A percentile compares a stretch with the other conserved stretches of the same genome.
Evolutionary conservation across 73 alveolate species (phyloP).

Genomic region (Effrenium voratum): DNA sequence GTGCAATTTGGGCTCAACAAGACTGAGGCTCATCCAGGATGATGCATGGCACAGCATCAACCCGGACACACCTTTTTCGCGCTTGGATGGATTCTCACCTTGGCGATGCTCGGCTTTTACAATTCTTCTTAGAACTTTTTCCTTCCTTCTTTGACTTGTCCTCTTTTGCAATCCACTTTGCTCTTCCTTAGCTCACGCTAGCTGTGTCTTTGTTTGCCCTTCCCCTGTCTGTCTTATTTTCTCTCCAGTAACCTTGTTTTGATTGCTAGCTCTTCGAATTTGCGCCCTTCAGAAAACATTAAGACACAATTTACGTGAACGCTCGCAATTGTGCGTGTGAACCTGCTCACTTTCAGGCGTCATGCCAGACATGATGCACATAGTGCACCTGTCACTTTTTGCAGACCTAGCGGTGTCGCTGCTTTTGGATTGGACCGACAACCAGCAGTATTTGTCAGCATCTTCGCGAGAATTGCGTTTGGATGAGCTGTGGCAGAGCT

Average conservation of each 20-base stretch:
- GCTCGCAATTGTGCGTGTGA: too few relatives aligned
- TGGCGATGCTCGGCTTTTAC: constrained; percentile 12
- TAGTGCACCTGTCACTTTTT: background rate
- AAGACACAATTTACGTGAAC: too few relatives aligned
- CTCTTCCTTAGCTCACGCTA: background rate
- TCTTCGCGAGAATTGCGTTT: background rate
- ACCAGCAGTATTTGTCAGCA: background rate
- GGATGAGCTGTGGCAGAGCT: background rate
- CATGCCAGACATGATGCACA: constrained; percentile 3
- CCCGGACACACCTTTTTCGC: too few relatives aligned
- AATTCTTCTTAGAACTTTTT: too few relatives aligned
- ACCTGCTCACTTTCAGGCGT: too few relatives aligned
- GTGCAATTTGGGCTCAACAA: background rate
- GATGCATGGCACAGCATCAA: background rate
- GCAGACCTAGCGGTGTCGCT: background rate
- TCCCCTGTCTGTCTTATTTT: background rate
- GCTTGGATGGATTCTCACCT: background rate
- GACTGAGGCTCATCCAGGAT: background rate
- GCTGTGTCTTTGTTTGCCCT: background rate
- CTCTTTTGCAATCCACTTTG: too few relatives aligned
- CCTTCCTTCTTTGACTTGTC: too few relatives aligned
- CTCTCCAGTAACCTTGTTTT: background rate
- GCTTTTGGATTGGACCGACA: background rate
- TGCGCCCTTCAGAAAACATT: background rate
- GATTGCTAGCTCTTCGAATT: background rate